Conservation (phyloP, 345 rosid genomes). For the Trapa bicornis region DNA sequence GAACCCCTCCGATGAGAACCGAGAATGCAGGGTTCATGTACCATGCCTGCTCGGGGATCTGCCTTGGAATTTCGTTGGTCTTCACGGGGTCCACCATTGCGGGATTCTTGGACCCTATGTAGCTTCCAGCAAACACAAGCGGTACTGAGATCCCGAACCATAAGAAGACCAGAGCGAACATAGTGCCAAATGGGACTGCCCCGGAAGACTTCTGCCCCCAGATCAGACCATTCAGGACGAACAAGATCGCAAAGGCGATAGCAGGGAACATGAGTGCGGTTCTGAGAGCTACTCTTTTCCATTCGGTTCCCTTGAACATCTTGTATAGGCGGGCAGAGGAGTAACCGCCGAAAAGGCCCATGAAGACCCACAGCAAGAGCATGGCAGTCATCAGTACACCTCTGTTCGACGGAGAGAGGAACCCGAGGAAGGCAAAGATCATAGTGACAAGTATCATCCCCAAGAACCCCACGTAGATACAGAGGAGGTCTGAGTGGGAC, state of each 20-base stretch:
- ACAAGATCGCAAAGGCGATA: conserved; percentile 15
- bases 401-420: conserved; percentile 33
- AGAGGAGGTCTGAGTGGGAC: conserved; percentile 20
- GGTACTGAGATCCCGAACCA: too few relatives aligned
- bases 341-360: conserved; percentile 31
- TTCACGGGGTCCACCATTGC: too few relatives aligned
- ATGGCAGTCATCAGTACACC: conserved; percentile 39
- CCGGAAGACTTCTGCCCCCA: too few relatives aligned
- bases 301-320: conserved; percentile 26
- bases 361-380: conserved; percentile 31
- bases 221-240: too few relatives aligned
- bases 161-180: too few relatives aligned
- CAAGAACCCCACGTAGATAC: conserved; percentile 28
- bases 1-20: conserved; percentile 20
- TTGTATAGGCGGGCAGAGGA: conserved; percentile 25
- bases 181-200: too few relatives aligned
- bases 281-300: conserved; percentile 24
- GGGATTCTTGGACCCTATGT: too few relatives aligned
- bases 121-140: too few relatives aligned
- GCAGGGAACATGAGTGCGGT: conserved; percentile 33
- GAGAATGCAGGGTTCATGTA: conserved; percentile 26
- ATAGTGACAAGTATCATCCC: conserved; percentile 30
- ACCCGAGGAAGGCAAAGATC: conserved; percentile 31
- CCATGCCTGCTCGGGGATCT: conserved; percentile 28
- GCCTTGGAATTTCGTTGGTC: conserved; percentile 15